phyloP scores from a whole-genome alignment of 805 yeast genomes.

The Candida tallmaniae region DNA sequence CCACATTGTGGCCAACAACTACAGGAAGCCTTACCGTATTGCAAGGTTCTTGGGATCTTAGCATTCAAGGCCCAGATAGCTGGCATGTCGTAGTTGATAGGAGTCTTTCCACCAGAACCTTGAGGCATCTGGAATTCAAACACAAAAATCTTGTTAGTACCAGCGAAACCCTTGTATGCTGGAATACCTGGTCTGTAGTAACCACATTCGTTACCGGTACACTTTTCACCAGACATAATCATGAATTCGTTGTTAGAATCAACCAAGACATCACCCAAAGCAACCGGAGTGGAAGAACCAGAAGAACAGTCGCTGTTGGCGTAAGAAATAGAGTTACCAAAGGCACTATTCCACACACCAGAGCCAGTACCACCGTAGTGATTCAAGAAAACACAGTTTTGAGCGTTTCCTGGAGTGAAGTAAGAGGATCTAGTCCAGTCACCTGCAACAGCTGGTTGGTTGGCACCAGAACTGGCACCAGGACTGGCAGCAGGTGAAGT shows the following conservation, averaged over 20 bases:
- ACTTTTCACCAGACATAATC: constrained; percentile 70
- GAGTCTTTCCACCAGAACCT: constrained; percentile 39
- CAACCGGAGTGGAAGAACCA: constrained; percentile 65
- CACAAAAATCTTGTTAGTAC: constrained; percentile 77
- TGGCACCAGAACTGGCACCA: constrained; percentile 34
- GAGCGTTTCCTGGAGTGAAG: constrained; percentile 67
- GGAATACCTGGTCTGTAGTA: constrained; percentile 81
- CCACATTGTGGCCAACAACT: constrained; percentile 98
- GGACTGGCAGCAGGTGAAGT: constrained; percentile 19
- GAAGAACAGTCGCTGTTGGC: constrained; percentile 73
- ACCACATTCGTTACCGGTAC: constrained; percentile 64
- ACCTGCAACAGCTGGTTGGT: constrained; percentile 40
- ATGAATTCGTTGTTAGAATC: constrained; percentile 74
- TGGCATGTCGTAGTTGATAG: constrained; percentile 87
- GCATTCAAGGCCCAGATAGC: constrained; percentile 96
- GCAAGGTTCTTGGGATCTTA: constrained; percentile 92
- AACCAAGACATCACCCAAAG: constrained; percentile 63
- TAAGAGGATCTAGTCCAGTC: constrained; percentile 75
- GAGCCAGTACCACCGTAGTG: constrained; percentile 85
- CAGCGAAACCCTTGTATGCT: constrained; percentile 93
- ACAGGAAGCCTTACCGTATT: constrained; percentile 81
- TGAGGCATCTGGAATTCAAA: constrained; percentile 94
- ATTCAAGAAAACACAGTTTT: constrained; percentile 80
- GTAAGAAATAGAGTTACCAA: constrained; percentile 91
- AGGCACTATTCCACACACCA: constrained; percentile 80